Evolutionary conservation across 768 basidiomycete species (phyloP).

Genomic region (Russula sp.): DNA sequence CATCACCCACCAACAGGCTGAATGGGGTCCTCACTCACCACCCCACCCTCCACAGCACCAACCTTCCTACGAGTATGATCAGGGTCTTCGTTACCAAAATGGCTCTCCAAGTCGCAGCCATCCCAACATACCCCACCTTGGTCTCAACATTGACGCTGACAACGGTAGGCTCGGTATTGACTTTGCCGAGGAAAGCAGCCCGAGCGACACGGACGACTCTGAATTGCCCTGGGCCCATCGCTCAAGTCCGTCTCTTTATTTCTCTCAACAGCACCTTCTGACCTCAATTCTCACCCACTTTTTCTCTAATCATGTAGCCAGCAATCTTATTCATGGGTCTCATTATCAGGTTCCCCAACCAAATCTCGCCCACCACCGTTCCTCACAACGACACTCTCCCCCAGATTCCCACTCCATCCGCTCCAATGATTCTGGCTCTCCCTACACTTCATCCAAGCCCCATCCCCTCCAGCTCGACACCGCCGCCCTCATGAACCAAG

Average conservation of each 20-base stretch:
- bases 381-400: conserved; percentile 23
- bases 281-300: conserved; percentile 11
- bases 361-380: conserved; percentile 29
- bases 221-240: conserved; percentile 55
- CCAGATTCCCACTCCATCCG: conserved; percentile 42
- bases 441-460: conserved; percentile 37
- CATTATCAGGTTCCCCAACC: conserved; percentile 18
- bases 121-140: conserved; percentile 41
- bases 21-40: conserved; percentile 32
- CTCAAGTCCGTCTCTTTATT: conserved; percentile 26
- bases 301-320: conserved; percentile 10
- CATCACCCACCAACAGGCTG: conserved; percentile 33
- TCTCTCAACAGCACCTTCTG: conserved; percentile 26
- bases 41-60: conserved; percentile 37
- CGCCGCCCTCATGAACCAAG: conserved; percentile 36
- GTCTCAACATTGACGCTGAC: conserved; percentile 50
- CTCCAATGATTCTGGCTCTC: conserved; percentile 40
- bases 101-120: conserved; percentile 33
- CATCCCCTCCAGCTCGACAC: conserved; percentile 63
- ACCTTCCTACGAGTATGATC: conserved; percentile 30
- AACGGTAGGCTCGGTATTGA: conserved; percentile 59
- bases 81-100: conserved; percentile 31
- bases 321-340: conserved; percentile 14
- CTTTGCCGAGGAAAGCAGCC: conserved; percentile 43
- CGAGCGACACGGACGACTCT: conserved; percentile 49